Percentiles rank a stretch among this genome's conserved stretches.
phyloP scores from a whole-genome alignment of 1,284 basidiomycete species.

The Ganoderma meredithae region DNA sequence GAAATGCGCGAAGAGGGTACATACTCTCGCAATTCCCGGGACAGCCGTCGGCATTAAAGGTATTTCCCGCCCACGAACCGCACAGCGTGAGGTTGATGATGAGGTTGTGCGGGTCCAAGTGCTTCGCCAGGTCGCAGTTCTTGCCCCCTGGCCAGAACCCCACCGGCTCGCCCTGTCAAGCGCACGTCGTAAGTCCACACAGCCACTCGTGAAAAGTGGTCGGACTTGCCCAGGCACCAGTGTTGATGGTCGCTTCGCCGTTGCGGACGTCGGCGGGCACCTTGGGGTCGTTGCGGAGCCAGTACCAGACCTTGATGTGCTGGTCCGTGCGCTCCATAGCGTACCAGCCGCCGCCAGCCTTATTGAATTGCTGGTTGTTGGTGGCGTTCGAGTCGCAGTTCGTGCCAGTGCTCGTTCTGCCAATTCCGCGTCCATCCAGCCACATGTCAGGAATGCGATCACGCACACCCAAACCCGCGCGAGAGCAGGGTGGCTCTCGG shows the following conservation, averaged over 20 bases:
- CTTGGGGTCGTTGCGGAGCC: constrained; percentile 50
- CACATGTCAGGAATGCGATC: not conserved
- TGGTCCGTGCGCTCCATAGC: constrained; percentile 58
- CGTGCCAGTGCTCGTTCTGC: constrained; percentile 25
- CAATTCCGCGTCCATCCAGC: not conserved
- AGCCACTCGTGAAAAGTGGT: no score
- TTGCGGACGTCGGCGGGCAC: constrained; percentile 55
- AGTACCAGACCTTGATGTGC: constrained; percentile 68
- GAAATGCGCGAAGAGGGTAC: not conserved
- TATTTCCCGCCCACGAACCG: constrained; percentile 62
- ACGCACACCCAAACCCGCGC: no score
- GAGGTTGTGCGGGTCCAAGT: constrained; percentile 62
- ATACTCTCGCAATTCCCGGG: constrained; percentile 57
- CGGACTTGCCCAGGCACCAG: constrained; percentile 39
- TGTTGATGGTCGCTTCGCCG: constrained; percentile 51
- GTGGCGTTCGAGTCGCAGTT: constrained; percentile 38
- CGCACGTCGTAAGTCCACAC: not conserved
- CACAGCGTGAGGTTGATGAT: constrained; percentile 61
- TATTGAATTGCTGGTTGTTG: constrained; percentile 65
- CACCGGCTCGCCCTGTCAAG: constrained; percentile 53
- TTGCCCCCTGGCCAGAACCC: constrained; percentile 59
- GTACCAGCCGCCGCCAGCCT: constrained; percentile 67
- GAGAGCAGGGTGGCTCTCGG: no score
- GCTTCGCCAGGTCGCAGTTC: constrained; percentile 51
- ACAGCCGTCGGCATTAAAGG: constrained; percentile 52